Percentiles rank a stretch among this genome's conserved stretches.
Evolutionary conservation across 345 rosid genomes (phyloP).

Genomic region (Pugionium cornutum): DNA sequence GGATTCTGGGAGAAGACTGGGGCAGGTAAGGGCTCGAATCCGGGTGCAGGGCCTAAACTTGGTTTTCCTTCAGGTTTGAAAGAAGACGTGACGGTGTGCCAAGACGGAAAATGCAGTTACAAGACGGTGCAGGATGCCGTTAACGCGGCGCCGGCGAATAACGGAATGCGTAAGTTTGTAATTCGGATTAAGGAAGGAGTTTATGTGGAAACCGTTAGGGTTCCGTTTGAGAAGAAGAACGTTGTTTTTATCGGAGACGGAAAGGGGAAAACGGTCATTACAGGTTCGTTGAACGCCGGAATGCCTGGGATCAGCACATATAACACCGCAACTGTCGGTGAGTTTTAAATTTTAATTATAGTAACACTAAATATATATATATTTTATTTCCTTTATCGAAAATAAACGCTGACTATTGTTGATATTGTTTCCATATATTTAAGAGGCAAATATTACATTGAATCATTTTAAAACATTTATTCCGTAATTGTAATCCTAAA

Average conservation of each 20-base stretch:
- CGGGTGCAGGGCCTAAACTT: constrained; percentile 29
- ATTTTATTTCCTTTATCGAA: no score
- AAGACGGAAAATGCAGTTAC: constrained; percentile 47
- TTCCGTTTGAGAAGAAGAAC: constrained; percentile 78
- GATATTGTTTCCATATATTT: no score
- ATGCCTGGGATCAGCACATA: constrained; percentile 70
- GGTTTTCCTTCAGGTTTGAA: constrained; percentile 50
- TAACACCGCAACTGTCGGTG: constrained; percentile 83
- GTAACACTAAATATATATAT: no score
- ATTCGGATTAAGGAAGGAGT: constrained; percentile 63
- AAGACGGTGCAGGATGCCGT: constrained; percentile 84
- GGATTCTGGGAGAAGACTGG: constrained; percentile 60
- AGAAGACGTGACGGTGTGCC: constrained; percentile 73
- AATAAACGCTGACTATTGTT: no score
- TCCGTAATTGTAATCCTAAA: no score
- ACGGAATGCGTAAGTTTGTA: constrained; percentile 49
- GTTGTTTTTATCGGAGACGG: constrained; percentile 86
- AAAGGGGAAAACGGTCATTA: constrained; percentile 79
- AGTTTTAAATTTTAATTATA: not conserved
- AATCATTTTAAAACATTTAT: no score
- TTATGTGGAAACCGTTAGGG: constrained; percentile 72
- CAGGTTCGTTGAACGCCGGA: constrained; percentile 58
- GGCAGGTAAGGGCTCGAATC: constrained; percentile 30
- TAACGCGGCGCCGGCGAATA: constrained; percentile 64
- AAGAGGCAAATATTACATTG: no score